Conservation (phyloP, 768 basidiomycete genomes). For the Rhodotorula kratochvilovae region DNA sequence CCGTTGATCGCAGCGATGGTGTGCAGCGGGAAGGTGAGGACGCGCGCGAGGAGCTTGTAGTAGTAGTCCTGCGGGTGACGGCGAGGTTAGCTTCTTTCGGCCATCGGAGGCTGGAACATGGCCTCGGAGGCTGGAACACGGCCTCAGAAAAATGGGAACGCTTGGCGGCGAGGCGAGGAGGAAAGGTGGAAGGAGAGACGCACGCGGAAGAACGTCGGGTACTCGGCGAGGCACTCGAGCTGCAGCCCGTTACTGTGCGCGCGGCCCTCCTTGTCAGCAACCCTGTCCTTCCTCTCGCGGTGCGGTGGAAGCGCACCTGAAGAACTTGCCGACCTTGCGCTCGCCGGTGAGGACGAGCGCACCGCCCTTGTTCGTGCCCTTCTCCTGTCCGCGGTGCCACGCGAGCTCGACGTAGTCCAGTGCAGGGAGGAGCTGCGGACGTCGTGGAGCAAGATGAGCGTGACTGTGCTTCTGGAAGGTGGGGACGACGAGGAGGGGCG, state of each 20-base stretch:
- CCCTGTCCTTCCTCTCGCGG: too few relatives aligned
- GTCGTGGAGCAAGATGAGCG: neutral
- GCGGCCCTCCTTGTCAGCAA: too few relatives aligned
- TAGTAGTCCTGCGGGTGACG: slow-evolving; percentile 21
- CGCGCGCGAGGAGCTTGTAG: slow-evolving; percentile 12
- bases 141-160: too few relatives aligned
- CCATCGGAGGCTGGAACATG: too few relatives aligned
- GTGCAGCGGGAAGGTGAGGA: slow-evolving; percentile 30
- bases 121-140: too few relatives aligned
- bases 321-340: slow-evolving; percentile 34
- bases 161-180: too few relatives aligned
- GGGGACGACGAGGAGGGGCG: neutral
- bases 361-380: slow-evolving; percentile 21
- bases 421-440: slow-evolving; percentile 25
- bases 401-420: slow-evolving; percentile 31
- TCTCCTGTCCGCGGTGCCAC: slow-evolving; percentile 1
- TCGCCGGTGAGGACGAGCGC: slow-evolving; percentile 37
- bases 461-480: too few relatives aligned
- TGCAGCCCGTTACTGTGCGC: slow-evolving; percentile 33
- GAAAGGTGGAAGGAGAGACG: neutral
- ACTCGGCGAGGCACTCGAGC: slow-evolving; percentile 23
- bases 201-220: slow-evolving; percentile 31
- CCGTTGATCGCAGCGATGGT: slow-evolving; percentile 39
- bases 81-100: too few relatives aligned
- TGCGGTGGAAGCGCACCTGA: slow-evolving; percentile 9